Evolutionary conservation across 164 flowering plant species (phyloP).

Genomic region (Tinospora cordifolia): DNA sequence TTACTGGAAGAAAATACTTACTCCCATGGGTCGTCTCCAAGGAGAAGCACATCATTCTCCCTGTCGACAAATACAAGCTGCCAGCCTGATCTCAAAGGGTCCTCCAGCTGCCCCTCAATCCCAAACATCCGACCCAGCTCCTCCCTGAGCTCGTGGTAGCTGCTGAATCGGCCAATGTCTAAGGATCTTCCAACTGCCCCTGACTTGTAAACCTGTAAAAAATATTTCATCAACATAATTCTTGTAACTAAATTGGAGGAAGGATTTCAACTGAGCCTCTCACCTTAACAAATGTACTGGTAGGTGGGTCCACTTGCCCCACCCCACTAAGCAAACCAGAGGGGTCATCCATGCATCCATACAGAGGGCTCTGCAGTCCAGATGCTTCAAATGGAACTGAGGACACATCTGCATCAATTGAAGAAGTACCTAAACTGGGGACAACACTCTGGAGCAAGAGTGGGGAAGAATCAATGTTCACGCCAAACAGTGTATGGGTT

Average conservation of each 20-base stretch:
- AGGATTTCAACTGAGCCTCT: neutral
- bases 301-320: constrained; percentile 45
- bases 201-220: constrained; percentile 68
- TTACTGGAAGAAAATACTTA: constrained; percentile 29
- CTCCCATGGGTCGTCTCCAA: constrained; percentile 96
- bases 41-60: constrained; percentile 88
- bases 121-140: constrained; percentile 82
- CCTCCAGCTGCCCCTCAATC: constrained; percentile 70
- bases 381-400: constrained; percentile 45
- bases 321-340: constrained; percentile 49
- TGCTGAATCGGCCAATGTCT: constrained; percentile 76
- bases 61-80: constrained; percentile 95
- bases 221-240: constrained; percentile 6
- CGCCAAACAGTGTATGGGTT: constrained; percentile 52
- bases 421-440: constrained; percentile 38
- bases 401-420: constrained; percentile 40
- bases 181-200: constrained; percentile 78
- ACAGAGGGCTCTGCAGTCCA: constrained; percentile 54
- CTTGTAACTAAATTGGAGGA: neutral
- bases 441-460: constrained; percentile 44
- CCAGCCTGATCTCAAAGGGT: constrained; percentile 97
- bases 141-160: constrained; percentile 78
- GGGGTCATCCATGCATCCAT: constrained; percentile 51
- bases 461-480: constrained; percentile 49
- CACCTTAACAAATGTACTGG: constrained; percentile 66